Conservation (phyloP, 2,329 filamentous ascomycete genomes). For the Pseudopyrenochaeta lycopersici region DNA sequence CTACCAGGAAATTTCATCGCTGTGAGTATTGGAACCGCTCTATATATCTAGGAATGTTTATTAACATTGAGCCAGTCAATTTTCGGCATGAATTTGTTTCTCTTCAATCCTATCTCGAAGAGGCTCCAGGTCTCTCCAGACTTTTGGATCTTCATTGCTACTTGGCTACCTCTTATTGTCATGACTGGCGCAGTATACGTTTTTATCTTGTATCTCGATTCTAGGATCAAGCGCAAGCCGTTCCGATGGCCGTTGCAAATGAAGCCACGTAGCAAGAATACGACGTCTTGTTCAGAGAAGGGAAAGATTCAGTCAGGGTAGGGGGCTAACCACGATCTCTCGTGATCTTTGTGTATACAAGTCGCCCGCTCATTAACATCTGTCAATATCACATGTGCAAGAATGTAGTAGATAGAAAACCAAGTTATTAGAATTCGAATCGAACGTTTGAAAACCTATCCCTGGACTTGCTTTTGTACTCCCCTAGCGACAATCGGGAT, state of each 20-base stretch:
- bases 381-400: too few species aligned
- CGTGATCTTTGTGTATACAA: too few species aligned
- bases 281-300: neutral
- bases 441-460: too few species aligned
- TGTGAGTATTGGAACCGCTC: neutral
- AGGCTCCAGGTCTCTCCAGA: neutral
- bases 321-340: too few species aligned
- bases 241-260: neutral
- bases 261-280: neutral
- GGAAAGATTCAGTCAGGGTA: neutral
- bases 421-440: too few species aligned
- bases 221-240: neutral
- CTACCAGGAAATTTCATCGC: neutral
- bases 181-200: neutral
- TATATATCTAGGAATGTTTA: neutral
- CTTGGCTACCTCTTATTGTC: neutral
- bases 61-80: neutral
- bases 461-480: too few species aligned
- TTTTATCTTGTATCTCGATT: neutral
- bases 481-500: neutral
- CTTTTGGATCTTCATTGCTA: neutral
- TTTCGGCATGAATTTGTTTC: neutral
- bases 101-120: neutral
- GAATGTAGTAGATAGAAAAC: too few species aligned
- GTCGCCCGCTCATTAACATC: too few species aligned